These are phyloP conservation scores for Phytophthora litchii DNA, from an alignment of 352 stramenopile species.

Conservation along the genomic window DNA sequence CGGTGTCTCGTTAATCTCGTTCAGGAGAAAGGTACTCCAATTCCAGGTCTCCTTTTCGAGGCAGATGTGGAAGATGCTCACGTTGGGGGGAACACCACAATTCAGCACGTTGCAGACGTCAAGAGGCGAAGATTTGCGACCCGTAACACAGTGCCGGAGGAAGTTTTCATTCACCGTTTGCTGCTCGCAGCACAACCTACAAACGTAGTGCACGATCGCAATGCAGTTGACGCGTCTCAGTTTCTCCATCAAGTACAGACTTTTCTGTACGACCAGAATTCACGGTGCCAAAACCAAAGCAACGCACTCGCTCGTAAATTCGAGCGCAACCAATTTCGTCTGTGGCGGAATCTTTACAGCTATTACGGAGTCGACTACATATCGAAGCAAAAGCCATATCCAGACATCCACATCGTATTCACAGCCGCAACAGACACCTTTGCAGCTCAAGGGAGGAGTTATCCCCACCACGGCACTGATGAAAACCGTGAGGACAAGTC, in stretches of 20 bases:
- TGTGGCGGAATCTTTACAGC: constrained; percentile 56
- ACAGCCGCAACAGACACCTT: constrained; percentile 24
- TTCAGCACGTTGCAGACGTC: constrained; percentile 2
- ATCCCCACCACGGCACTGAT: constrained; percentile 22
- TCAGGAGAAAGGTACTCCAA: constrained; percentile 82
- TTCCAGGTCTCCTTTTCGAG: constrained; percentile 96
- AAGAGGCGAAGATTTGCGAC: constrained; percentile 18
- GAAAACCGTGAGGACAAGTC: constrained; percentile 53
- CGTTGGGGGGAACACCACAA: constrained; percentile 12
- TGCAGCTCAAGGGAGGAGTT: constrained; percentile 25
- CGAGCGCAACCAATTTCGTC: constrained; percentile 33
- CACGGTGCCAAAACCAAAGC: constrained; percentile 32
- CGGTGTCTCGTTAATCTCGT: constrained; percentile 94
- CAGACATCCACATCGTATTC: constrained; percentile 31
- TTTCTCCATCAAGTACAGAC: constrained; percentile 45
- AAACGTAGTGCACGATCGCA: not conserved
- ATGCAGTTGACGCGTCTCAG: constrained; percentile 8
- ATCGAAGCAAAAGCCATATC: constrained; percentile 40
- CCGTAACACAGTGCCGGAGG: constrained; percentile 22
- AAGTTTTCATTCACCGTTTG: constrained; percentile 30
- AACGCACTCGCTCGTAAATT: constrained; percentile 42
- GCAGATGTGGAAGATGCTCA: constrained; percentile 69
- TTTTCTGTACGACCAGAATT: constrained; percentile 56
- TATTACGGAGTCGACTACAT: constrained; percentile 51
- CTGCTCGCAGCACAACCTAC: constrained; percentile 7